Evolutionary conservation across 352 stramenopile genomes (phyloP), one percentile per base, ranked within the genome.

Genomic region (Globisporangium parvum): DNA sequence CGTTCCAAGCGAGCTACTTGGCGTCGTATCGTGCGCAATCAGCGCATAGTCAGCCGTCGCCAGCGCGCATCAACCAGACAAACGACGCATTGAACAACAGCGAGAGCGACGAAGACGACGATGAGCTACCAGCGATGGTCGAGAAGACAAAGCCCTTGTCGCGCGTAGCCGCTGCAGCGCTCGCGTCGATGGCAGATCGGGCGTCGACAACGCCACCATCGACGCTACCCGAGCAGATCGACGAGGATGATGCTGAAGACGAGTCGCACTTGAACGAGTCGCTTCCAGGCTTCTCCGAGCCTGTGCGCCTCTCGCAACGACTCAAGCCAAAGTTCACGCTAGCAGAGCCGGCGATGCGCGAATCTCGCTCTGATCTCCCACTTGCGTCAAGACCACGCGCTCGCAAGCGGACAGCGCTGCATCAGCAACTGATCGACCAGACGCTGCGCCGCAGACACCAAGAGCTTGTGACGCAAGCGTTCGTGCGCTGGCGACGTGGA

Each of bases 401-500:
- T 17, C 41, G 35, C 46, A 23, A 65, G 21, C 69, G 69, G 49
- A 80, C 63, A 8, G 54, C 55, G 12, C 48, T 87, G 9, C 80
- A 91, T 12, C 66, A 85, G 26, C 74, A 88, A 52, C 64, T 85
- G 10, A 87, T 89, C 49, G 66, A 80, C 42, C 68, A 84, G 35
- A 79, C 53, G 17, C 69, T 88, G 21, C 67, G 47, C 11, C 56
- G 63, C 6, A 75, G 77, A 42, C 62, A 63, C 5, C 78, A 70
- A 20, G 67, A 86, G 21, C 59, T 74, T 14, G 26, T 79, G 9
- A 62, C 42, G n/a, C 60, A 75, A 44, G 56, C 51, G 1, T 84
- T 87, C n/a, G 57, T 80, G 15, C 55, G 62, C 6, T 91, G 79
- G 79, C 64, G 69, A 20, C 69, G 71, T 31, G 79, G 75, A 12